These are phyloP conservation scores for Saturnispora diversa DNA, from an alignment of 805 yeast species.

Conservation along the genomic window DNA sequence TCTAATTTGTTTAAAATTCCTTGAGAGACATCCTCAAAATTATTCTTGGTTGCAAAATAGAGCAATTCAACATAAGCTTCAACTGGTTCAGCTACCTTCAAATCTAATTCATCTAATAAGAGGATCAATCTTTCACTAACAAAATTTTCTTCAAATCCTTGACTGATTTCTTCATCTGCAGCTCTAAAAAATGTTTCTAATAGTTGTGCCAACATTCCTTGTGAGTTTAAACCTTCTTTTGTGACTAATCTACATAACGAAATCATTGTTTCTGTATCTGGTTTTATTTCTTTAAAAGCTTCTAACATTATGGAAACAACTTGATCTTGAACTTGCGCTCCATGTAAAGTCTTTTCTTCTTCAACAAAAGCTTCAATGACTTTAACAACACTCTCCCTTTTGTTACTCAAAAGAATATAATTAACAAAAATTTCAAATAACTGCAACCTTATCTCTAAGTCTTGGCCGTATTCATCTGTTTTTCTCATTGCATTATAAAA, in stretches of 20 bases:
- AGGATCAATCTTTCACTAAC: slow-evolving; percentile 18
- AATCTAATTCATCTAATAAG: slow-evolving; percentile 18
- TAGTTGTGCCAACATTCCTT: slow-evolving; percentile 12
- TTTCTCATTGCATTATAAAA: slow-evolving; percentile 27
- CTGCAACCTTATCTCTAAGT: slow-evolving; percentile 22
- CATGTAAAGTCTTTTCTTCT: slow-evolving; percentile 19
- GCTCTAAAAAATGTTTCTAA: slow-evolving; percentile 23
- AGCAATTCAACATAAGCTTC: slow-evolving; percentile 25
- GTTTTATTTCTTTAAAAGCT: slow-evolving; percentile 23
- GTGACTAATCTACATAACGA: slow-evolving; percentile 19
- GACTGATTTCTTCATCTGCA: slow-evolving; percentile 25
- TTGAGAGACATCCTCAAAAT: slow-evolving; percentile 21
- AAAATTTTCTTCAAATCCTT: slow-evolving; percentile 23
- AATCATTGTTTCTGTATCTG: slow-evolving; percentile 25
- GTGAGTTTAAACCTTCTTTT: slow-evolving; percentile 5
- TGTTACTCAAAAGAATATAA: slow-evolving; percentile 26
- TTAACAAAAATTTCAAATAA: slow-evolving; percentile 29
- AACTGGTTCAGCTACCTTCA: slow-evolving; percentile 17
- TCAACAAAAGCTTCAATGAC: slow-evolving; percentile 25
- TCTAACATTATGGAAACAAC: slow-evolving; percentile 26
- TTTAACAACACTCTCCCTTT: slow-evolving; percentile 20
- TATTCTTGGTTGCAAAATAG: slow-evolving; percentile 26
- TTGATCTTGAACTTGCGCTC: slow-evolving; percentile 15
- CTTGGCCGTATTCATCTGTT: slow-evolving; percentile 18
- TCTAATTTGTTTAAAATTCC: slow-evolving; percentile 19